These are phyloP conservation scores for Stephania cephalantha DNA, from an alignment of 164 flowering plant species.

Conservation along the genomic window DNA sequence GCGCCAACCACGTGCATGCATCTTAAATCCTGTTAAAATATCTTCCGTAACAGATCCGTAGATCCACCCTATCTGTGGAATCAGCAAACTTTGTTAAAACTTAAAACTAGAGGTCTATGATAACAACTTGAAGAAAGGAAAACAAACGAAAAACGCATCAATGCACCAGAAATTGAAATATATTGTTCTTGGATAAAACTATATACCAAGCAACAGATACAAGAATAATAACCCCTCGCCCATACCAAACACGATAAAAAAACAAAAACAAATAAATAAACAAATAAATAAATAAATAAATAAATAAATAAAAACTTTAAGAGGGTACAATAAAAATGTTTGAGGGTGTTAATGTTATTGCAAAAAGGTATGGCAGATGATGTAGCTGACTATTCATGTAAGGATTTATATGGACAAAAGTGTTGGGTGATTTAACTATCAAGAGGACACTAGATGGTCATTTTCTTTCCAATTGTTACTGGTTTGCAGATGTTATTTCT, in stretches of 20 bases:
- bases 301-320: too few species aligned
- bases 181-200: neutral
- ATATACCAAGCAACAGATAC: neutral
- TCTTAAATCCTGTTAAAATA: slow-evolving; percentile 14
- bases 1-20: slow-evolving; percentile 19
- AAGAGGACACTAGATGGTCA: too few species aligned
- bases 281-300: too few species aligned
- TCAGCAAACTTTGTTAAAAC: neutral
- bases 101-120: neutral
- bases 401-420: too few species aligned
- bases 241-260: too few species aligned
- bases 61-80: slow-evolving; percentile 13
- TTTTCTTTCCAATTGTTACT: too few species aligned
- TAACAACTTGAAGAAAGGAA: neutral
- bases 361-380: too few species aligned
- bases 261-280: too few species aligned
- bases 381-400: too few species aligned
- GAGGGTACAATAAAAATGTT: too few species aligned
- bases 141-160: neutral
- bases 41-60: slow-evolving; percentile 15
- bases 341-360: too few species aligned
- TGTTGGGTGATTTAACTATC: neutral
- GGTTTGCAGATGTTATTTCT: too few species aligned
- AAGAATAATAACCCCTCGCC: neutral
- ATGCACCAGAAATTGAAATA: neutral